Evolutionary conservation across 306 rosid species (phyloP), one percentile per base, ranked within the genome.

Genomic region (Adenanthera pavonina): DNA sequence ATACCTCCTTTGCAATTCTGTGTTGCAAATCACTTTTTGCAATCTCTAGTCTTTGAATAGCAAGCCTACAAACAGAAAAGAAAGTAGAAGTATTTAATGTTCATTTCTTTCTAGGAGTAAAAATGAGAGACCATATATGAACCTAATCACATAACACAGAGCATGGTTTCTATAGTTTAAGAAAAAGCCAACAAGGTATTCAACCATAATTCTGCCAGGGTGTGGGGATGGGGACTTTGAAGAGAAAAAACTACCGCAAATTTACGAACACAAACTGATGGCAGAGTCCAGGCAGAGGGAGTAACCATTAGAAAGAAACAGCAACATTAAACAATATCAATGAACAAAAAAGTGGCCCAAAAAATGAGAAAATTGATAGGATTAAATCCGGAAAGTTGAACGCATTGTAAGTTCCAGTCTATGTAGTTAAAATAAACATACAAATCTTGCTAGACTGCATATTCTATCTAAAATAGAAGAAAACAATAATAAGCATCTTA

Each of bases 1-100:
- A 60, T 83, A 96, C 99, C 98, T 96, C 99, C 92, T 93, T 96
- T n/a, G 94, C 97, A 33, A 96, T 93, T 83, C 97, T 92, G 68
- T 92, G 94, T 84, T 96, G 97, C 90, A 96, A 89, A 72, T 96
- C 99, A 74, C 62, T 93, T 87, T 96, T 96, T 2, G 98, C 97
- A 81, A 88, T 91, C 85, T 93, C 99, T 67, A 96, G 97, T 85
- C 97, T 96, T 83, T 96, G 98, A 86, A 96, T 96, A 64, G 97
- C 93, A 82, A 96, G 97, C 89, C 98, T 96, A 83, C 68, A 61
- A 61, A 61, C 8, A 61, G 68, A 61, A 11, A 61, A 61, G 43
- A 61, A 61, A 61, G 6, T 41, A 41, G 38, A 73, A 60, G 44
- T 38, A 80, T 46, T 75, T 74, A 5, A 59, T 12, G 43, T 13